Evolutionary conservation across 208 protist species (phyloP).

Genomic region (Leishmania martiniquensis): DNA sequence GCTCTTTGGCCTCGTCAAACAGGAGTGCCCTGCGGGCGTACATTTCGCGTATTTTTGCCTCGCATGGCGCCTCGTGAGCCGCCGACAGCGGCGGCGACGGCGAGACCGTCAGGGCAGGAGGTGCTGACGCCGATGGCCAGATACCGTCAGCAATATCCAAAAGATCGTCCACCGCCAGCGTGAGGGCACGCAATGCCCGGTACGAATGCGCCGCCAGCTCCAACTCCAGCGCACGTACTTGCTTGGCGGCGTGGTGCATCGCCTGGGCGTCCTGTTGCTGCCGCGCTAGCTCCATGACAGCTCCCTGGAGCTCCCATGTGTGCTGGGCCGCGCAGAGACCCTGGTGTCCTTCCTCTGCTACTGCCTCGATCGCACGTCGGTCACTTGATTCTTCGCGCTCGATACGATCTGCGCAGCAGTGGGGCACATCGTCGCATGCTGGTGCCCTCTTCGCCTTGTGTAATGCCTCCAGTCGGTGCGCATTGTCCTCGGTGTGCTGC

Average conservation of each 20-base stretch:
- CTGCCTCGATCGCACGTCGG: slow-evolving; percentile 7
- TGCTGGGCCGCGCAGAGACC: slow-evolving; percentile 8
- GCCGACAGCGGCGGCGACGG: background rate
- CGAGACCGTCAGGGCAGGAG: background rate
- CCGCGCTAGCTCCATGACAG: background rate
- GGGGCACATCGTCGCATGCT: background rate
- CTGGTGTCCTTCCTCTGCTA: background rate
- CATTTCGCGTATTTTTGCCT: slow-evolving; percentile 15
- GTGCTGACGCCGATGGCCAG: background rate
- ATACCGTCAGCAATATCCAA: slow-evolving; percentile 9
- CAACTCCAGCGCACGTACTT: slow-evolving; percentile 23
- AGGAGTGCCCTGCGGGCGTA: slow-evolving; percentile 22
- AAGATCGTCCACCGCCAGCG: slow-evolving; percentile 14
- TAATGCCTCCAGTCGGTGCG: background rate
- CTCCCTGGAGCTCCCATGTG: slow-evolving; percentile 6
- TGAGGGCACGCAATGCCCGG: slow-evolving; percentile 3
- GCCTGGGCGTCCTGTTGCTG: slow-evolving; percentile 2
- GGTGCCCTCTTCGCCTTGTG: background rate
- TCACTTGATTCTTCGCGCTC: slow-evolving; percentile 10
- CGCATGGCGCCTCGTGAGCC: slow-evolving; percentile 15
- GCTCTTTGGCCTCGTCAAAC: slow-evolving; percentile 25
- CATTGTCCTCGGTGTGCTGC: slow-evolving; percentile 7
- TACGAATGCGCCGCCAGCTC: slow-evolving; percentile 18
- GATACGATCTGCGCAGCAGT: background rate
- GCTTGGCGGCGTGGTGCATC: slow-evolving; percentile 7